A percentile compares a stretch with the other conserved stretches of the same genome.
These are phyloP conservation scores for Azolla pinnata DNA, from an alignment of 75 land plant genomes.

Conservation along the genomic window DNA sequence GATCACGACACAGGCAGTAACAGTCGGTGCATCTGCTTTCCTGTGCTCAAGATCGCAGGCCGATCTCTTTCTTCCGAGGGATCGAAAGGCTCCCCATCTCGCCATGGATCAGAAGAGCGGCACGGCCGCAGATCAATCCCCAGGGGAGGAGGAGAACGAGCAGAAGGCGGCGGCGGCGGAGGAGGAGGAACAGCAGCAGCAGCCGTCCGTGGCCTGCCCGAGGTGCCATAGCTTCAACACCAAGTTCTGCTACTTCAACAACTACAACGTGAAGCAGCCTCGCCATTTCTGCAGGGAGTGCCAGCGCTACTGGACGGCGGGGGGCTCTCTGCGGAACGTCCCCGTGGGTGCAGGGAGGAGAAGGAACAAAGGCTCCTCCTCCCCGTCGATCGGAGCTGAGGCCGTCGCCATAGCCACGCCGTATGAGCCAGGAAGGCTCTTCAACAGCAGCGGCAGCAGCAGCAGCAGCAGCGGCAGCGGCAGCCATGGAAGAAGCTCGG, in stretches of 20 bases:
- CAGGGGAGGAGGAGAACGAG: too few relatives aligned
- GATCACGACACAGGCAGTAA: too few relatives aligned
- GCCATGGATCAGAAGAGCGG: too few relatives aligned
- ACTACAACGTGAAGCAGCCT: slow-evolving; percentile 16
- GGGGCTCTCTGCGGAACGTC: slow-evolving; percentile 23
- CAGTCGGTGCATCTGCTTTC: too few relatives aligned
- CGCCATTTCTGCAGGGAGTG: slow-evolving; percentile 26
- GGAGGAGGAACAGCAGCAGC: too few relatives aligned
- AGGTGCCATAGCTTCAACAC: slow-evolving; percentile 16
- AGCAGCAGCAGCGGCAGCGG: neutral
- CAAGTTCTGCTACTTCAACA: slow-evolving; percentile 15
- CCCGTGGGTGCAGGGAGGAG: slow-evolving; percentile 26
- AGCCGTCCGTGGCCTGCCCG: slow-evolving; percentile 13
- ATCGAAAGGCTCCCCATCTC: too few relatives aligned
- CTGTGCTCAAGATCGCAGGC: too few relatives aligned
- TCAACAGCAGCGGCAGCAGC: neutral
- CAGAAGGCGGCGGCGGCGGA: too few relatives aligned
- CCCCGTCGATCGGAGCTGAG: too few relatives aligned
- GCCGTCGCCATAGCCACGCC: neutral
- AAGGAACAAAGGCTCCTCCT: slow-evolving; percentile 15
- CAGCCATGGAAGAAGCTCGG: too few relatives aligned
- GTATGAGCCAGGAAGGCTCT: neutral
- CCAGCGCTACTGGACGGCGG: slow-evolving; percentile 27
- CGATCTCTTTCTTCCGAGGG: too few relatives aligned
- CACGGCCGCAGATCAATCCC: too few relatives aligned